Evolutionary conservation across 257 asterid genomes (phyloP).

Genomic region (Ajuga chamaepitys): DNA sequence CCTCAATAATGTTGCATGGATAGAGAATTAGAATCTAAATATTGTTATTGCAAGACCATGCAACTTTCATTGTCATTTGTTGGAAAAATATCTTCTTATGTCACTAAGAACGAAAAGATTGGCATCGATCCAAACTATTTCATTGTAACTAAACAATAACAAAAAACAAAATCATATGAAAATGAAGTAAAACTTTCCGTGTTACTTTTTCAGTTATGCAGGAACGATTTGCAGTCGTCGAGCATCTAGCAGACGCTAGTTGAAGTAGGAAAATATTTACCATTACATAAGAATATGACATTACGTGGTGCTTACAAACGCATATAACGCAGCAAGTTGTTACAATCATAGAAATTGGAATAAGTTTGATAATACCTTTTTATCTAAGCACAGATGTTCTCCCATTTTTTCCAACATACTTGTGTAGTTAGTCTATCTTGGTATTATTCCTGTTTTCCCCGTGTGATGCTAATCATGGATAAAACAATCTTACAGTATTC

Average conservation of each 20-base stretch:
- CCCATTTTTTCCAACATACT: too few relatives aligned
- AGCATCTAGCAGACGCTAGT: too few relatives aligned
- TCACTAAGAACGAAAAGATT: not conserved
- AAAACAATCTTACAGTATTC: not conserved
- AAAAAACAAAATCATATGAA: too few relatives aligned
- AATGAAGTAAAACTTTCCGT: not conserved
- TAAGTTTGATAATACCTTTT: constrained; percentile 22
- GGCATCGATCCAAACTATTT: not conserved
- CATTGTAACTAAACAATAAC: not conserved
- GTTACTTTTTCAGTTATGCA: not conserved
- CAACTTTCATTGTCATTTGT: constrained; percentile 18
- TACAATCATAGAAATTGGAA: constrained; percentile 20
- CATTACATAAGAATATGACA: too few relatives aligned
- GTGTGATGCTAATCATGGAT: not conserved
- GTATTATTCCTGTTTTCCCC: constrained; percentile 9
- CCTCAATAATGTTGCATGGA: constrained; percentile 48
- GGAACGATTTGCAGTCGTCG: too few relatives aligned
- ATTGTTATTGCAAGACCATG: constrained; percentile 14
- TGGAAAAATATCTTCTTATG: constrained; percentile 12
- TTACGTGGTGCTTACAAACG: too few relatives aligned
- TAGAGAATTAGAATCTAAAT: constrained; percentile 56
- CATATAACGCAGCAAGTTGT: constrained; percentile 13
- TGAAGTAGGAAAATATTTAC: not conserved
- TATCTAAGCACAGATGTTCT: constrained; percentile 1
- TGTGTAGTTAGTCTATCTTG: not conserved